Evolutionary conservation across 2,329 filamentous ascomycete genomes (phyloP).

Genomic region (Botryotinia convoluta): DNA sequence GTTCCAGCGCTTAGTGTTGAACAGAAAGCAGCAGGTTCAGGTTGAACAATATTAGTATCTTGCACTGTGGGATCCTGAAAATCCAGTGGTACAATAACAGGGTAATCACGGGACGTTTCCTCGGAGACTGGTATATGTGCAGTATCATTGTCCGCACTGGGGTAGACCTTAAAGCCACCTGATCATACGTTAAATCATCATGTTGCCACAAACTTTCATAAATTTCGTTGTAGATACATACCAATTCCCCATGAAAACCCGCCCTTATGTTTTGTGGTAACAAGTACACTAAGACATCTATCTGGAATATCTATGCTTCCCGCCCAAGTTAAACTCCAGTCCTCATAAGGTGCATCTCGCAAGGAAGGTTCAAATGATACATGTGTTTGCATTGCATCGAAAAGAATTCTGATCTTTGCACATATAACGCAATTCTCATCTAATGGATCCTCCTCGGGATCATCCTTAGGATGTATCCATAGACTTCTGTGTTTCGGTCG

Average conservation of each 20-base stretch:
- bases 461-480: background rate
- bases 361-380: background rate
- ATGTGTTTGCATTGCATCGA: background rate
- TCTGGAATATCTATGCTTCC: background rate
- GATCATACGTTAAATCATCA: background rate
- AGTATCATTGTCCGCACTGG: background rate
- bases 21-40: background rate
- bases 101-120: background rate
- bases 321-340: background rate
- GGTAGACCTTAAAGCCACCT: background rate
- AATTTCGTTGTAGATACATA: background rate
- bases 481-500: background rate
- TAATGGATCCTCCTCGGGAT: background rate
- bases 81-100: background rate
- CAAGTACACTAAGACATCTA: background rate
- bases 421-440: background rate
- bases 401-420: background rate
- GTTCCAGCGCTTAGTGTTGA: background rate
- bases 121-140: background rate
- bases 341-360: background rate
- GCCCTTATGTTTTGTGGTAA: background rate
- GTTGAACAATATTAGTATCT: background rate
- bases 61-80: background rate
- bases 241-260: background rate
- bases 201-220: background rate